Conservation (phyloP, 148 eudicot genomes). For the Polygonum aviculare region DNA sequence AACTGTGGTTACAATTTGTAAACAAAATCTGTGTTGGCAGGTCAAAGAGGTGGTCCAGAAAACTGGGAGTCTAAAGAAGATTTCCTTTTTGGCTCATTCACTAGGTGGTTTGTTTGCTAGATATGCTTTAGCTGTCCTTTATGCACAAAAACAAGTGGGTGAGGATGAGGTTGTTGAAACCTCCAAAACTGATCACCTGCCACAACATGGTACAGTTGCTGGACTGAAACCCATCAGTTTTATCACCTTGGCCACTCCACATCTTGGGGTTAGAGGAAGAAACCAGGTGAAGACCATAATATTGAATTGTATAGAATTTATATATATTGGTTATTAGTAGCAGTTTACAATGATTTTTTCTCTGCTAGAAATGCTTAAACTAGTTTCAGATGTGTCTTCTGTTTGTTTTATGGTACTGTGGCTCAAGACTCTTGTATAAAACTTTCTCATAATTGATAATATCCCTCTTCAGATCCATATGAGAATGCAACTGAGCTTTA, state of each 20-base stretch:
- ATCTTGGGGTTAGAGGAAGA: conserved; percentile 97
- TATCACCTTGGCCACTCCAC: conserved; percentile 94
- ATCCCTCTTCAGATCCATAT: background rate
- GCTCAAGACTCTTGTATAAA: background rate
- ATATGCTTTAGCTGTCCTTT: conserved; percentile 75
- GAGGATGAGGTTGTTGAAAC: conserved; percentile 21
- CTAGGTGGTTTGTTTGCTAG: conserved; percentile 96
- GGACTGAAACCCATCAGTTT: conserved; percentile 84
- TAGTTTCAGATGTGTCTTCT: background rate
- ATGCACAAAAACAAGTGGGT: conserved; percentile 22
- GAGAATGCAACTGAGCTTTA: background rate
- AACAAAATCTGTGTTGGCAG: conserved; percentile 28
- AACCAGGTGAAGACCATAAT: conserved; percentile 53
- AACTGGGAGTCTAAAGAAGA: conserved; percentile 62
- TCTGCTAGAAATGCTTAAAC: background rate
- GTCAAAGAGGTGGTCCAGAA: conserved; percentile 65
- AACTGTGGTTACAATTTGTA: background rate
- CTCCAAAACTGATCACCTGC: conserved; percentile 23
- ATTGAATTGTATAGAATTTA: background rate
- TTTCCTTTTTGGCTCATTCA: conserved; percentile 94
- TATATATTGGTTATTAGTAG: background rate
- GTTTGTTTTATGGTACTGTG: background rate
- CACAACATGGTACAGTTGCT: conserved; percentile 48
- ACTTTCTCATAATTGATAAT: background rate
- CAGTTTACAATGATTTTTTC: background rate